Evolutionary conservation across 2,329 filamentous ascomycete species (phyloP), one percentile per base, ranked within the genome.

Genomic region (Colletotrichum echinochloae): DNA sequence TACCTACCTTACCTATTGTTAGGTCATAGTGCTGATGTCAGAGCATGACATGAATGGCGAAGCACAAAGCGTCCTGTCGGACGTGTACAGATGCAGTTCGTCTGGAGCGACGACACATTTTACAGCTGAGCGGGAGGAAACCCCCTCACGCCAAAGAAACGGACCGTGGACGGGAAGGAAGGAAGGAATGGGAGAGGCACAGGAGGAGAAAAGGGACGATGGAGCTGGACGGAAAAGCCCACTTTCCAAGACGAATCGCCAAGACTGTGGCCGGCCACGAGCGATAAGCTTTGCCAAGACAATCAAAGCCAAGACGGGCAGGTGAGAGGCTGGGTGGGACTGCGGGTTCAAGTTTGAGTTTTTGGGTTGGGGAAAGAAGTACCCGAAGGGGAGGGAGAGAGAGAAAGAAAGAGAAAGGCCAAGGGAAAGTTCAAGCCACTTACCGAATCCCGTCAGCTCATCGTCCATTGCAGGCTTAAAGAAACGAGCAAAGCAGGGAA

Each of bases 251-350:
- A 46, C 26, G 12, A 60, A 61, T 60, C 69, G 66, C 69, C 69
- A 71, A 71, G 51, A 44, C 33, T 59, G 18, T 54, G 60, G 54
- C 49, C 60, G 56, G 59, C 77, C 78, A 78, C 75, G 77, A 75
- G 75, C 71, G 76, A 79, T 73, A 79, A 80, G 78, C 78, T 79
- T 79, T 78, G 78, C 78, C 78, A 79, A 80, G 78, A 63, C 75
- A 66, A 71, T 70, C 75, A 57, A 33, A 65, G 72, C 70, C 72
- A 73, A 73, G 72, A 70, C 72, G 72, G 72, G 70, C 72, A 72
- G 62, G 60, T 70, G 70, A 65, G 12, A 9, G 20, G 44, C 41
- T 23, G 44, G 44, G 44, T 23, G 44, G 44, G 44, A 46, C 20
- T n/a, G 44, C 20, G 20, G 51, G 66, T 60, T 70, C 66, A 68